A percentile compares a stretch with the other conserved stretches of the same genome.
Evolutionary conservation across 2,329 filamentous ascomycete genomes (phyloP).

Genomic region (Xylariaceae sp.): DNA sequence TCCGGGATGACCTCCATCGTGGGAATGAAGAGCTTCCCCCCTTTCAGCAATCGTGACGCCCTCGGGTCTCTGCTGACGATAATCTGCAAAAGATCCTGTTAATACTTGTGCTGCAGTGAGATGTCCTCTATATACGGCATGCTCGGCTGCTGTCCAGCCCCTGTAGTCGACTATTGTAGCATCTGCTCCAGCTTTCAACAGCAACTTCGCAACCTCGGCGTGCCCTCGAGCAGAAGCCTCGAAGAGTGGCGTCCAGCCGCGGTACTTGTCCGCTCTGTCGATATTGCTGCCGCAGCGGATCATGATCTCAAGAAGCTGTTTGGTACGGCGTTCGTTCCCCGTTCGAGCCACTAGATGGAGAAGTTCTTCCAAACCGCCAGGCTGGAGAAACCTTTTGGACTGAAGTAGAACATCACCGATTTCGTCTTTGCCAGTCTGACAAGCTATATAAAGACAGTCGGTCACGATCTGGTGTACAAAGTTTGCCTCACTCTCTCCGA

Average conservation of each 20-base stretch:
- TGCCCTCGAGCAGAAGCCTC: constrained; percentile 26
- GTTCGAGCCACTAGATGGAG: too few species aligned
- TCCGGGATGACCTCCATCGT: background rate
- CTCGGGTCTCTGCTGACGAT: background rate
- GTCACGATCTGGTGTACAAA: too few species aligned
- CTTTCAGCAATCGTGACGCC: too few species aligned
- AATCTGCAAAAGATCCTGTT: background rate
- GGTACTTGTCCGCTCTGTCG: constrained; percentile 15
- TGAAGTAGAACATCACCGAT: too few species aligned
- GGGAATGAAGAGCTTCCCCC: background rate
- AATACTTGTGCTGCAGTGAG: constrained; percentile 20
- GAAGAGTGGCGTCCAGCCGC: constrained; percentile 31
- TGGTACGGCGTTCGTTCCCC: too few species aligned
- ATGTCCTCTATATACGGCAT: constrained; percentile 31
- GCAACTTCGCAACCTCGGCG: constrained; percentile 15
- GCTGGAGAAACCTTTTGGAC: too few species aligned
- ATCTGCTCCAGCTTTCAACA: constrained; percentile 25
- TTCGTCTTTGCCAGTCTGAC: too few species aligned
- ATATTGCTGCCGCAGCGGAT: constrained; percentile 4
- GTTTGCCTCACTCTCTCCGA: too few species aligned
- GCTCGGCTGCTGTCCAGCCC: constrained; percentile 31
- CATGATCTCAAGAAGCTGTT: too few species aligned
- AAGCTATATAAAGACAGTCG: too few species aligned
- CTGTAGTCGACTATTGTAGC: constrained; percentile 16
- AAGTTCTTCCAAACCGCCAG: too few species aligned